Evolutionary conservation across 108 stramenopile genomes (phyloP).

Genomic region (Epithemia pelagica): DNA sequence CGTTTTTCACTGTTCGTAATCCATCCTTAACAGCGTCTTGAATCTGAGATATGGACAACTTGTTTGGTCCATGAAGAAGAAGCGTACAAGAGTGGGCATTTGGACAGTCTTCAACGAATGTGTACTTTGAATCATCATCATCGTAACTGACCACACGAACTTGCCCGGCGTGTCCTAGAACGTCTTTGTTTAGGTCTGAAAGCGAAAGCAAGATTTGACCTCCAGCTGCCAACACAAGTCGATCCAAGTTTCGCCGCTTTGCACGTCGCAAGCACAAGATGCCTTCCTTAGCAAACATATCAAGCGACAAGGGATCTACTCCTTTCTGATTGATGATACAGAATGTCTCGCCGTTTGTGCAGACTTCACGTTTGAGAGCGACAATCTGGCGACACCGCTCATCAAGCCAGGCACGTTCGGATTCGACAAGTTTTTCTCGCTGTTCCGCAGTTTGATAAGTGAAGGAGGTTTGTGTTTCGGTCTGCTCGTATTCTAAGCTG

Average conservation of each 20-base stretch:
- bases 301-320: conserved; percentile 94
- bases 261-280: conserved; percentile 95
- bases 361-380: conserved; percentile 93
- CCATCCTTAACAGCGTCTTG: conserved; percentile 99
- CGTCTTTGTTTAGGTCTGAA: conserved; percentile 86
- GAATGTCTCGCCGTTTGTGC: conserved; percentile 88
- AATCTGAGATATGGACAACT: conserved; percentile 94
- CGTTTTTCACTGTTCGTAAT: conserved; percentile 94
- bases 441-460: conserved; percentile 94
- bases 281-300: conserved; percentile 99
- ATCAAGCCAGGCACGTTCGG: conserved; percentile 96
- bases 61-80: conserved; percentile 96
- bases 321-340: conserved; percentile 99
- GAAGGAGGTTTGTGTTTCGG: conserved; percentile 94
- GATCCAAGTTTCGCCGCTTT: conserved; percentile 99
- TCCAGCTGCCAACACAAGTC: conserved; percentile 96
- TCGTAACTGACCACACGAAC: conserved; percentile 94
- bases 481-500: conserved; percentile 99
- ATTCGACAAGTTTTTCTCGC: conserved; percentile 95
- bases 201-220: conserved; percentile 90
- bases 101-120: conserved; percentile 96
- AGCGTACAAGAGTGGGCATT: conserved; percentile 91
- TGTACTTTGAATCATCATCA: conserved; percentile 90
- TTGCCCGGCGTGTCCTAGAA: conserved; percentile 92
- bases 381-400: conserved; percentile 92